Percentiles rank a stretch among this genome's conserved stretches.
phyloP scores from a whole-genome alignment of 805 yeast genomes.

The Zygosaccharomyces pseudorouxii region DNA sequence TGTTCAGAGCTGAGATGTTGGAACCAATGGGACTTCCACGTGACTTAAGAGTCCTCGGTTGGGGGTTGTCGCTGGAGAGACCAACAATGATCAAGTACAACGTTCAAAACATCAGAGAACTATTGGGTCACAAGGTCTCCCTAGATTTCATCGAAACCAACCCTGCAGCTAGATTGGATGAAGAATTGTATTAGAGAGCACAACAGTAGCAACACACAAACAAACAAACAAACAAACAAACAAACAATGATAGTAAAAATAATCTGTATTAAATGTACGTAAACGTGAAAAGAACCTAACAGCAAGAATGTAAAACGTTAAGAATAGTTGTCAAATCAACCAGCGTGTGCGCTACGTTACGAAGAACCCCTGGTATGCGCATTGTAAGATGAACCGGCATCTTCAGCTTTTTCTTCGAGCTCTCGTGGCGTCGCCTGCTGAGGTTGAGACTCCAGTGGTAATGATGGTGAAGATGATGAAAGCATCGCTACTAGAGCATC shows the following conservation, averaged over 20 bases:
- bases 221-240: not conserved
- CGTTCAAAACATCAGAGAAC: slow-evolving; percentile 91
- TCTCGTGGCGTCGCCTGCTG: slow-evolving; percentile 4
- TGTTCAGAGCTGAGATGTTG: slow-evolving; percentile 99
- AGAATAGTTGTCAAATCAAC: not conserved
- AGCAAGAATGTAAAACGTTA: slow-evolving; percentile 3
- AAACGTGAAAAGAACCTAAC: slow-evolving; percentile 3
- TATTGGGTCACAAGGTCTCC: slow-evolving; percentile 94
- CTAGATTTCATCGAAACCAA: slow-evolving; percentile 91
- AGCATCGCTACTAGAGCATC: not conserved
- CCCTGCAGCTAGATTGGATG: slow-evolving; percentile 97
- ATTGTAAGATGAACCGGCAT: slow-evolving; percentile 7
- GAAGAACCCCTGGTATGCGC: not conserved
- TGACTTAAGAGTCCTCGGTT: slow-evolving; percentile 90
- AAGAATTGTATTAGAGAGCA: slow-evolving; percentile 43
- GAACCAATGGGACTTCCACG: slow-evolving; percentile 97
- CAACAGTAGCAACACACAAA: not conserved
- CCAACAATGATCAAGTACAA: slow-evolving; percentile 99
- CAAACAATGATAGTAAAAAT: not conserved
- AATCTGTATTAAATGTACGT: not conserved
- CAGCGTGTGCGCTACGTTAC: not conserved
- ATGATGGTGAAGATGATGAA: not conserved
- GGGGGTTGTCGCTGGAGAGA: slow-evolving; percentile 96
- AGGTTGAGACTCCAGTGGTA: not conserved
- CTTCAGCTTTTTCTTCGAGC: not conserved